Evolutionary conservation across 768 basidiomycete genomes (phyloP).

Genomic region (Lentinula raphanica): DNA sequence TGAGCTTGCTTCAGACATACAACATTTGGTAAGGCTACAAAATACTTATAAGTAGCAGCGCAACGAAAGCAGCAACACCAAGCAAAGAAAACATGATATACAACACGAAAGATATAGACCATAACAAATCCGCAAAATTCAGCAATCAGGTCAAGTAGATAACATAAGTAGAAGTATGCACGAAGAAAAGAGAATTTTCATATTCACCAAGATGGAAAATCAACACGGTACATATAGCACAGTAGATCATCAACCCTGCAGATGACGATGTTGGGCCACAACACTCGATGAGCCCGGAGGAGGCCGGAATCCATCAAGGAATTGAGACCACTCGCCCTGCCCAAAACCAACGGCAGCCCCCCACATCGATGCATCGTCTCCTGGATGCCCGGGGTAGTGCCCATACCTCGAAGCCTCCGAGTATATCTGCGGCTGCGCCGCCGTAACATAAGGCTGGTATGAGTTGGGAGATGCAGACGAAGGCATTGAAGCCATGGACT

Average conservation of each 20-base stretch:
- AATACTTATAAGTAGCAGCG: background rate
- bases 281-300: background rate
- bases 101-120: background rate
- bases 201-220: background rate
- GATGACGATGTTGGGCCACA: conserved; percentile 4
- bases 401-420: conserved; percentile 34
- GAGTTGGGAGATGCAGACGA: conserved; percentile 19
- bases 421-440: conserved; percentile 30
- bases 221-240: background rate
- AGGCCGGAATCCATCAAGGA: conserved; percentile 61
- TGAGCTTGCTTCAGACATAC: background rate
- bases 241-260: background rate
- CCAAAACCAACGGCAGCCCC: conserved; percentile 70
- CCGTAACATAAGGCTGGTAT: conserved; percentile 16
- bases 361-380: conserved; percentile 68
- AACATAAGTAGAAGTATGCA: background rate
- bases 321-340: conserved; percentile 67
- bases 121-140: background rate
- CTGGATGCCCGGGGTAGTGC: conserved; percentile 45
- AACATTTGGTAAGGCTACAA: conserved; percentile 1
- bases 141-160: background rate
- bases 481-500: conserved; percentile 16
- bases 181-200: background rate
- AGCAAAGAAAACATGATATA: background rate
- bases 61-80: background rate